Conservation (phyloP, 306 rosid species). For the Dryas octopetala region DNA sequence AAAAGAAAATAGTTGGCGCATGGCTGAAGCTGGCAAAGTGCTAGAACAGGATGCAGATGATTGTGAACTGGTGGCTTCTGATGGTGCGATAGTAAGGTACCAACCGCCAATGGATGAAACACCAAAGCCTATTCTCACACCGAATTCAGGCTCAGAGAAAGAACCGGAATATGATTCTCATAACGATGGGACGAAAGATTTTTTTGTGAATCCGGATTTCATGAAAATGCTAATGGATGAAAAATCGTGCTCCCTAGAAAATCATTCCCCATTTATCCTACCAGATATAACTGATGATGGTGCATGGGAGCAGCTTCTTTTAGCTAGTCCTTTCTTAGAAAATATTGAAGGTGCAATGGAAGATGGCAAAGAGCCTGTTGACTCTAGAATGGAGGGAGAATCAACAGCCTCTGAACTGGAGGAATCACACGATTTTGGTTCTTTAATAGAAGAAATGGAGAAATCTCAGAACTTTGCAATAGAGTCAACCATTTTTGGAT, state of each 20-base stretch:
- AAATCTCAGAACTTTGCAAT: conserved; percentile 33
- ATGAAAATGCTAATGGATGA: conserved; percentile 42
- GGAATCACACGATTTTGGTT: conserved; percentile 40
- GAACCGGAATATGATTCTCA: conserved; percentile 43
- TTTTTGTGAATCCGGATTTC: conserved; percentile 65
- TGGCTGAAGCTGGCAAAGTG: conserved; percentile 52
- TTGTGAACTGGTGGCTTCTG: conserved; percentile 41
- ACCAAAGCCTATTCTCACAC: conserved; percentile 33
- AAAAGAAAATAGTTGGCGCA: conserved; percentile 76
- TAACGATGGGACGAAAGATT: conserved; percentile 56
- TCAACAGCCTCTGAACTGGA: conserved; percentile 26
- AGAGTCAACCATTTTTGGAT: conserved; percentile 25
- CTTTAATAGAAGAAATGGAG: conserved; percentile 52
- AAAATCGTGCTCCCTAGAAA: conserved; percentile 52
- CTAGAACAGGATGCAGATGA: conserved; percentile 44
- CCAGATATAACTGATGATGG: conserved; percentile 65
- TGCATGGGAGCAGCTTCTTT: conserved; percentile 73
- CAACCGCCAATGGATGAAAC: conserved; percentile 52
- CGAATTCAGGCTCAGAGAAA: conserved; percentile 28
- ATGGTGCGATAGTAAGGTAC: conserved; percentile 67
- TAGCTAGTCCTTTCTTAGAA: conserved; percentile 43
- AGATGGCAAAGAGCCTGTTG: conserved; percentile 34
- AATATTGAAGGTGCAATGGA: conserved; percentile 39
- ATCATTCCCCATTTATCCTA: conserved; percentile 51
- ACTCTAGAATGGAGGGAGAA: conserved; percentile 54